phyloP scores from a whole-genome alignment of 331 rosid genomes.

The Quercus lobata region DNA sequence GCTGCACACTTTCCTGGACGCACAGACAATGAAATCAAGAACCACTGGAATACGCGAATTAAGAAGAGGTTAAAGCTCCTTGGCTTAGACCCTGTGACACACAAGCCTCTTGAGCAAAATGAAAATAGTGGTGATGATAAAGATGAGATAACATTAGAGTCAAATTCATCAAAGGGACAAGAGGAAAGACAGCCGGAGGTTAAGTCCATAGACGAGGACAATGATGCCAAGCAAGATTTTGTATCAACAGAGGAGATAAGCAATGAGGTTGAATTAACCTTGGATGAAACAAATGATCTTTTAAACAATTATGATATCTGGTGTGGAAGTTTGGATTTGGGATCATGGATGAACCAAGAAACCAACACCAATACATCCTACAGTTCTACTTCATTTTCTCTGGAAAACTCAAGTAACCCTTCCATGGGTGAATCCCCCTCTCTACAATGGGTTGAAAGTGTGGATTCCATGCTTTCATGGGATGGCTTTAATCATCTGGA shows the following conservation, averaged over 20 bases:
- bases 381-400: slow-evolving; percentile 41
- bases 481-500: slow-evolving; percentile 50
- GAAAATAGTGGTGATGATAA: slow-evolving; percentile 22
- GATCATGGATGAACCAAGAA: slow-evolving; percentile 49
- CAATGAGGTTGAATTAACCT: slow-evolving; percentile 15
- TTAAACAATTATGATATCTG: slow-evolving; percentile 34
- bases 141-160: slow-evolving; percentile 2
- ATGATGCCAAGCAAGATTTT: slow-evolving; percentile 16
- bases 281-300: slow-evolving; percentile 35
- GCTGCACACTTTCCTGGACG: slow-evolving; percentile 95
- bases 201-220: slow-evolving; percentile 9
- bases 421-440: slow-evolving; percentile 41
- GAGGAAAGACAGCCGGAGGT: slow-evolving; percentile 24
- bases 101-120: slow-evolving; percentile 33
- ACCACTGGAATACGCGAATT: slow-evolving; percentile 93
- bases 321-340: slow-evolving; percentile 43
- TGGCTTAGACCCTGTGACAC: slow-evolving; percentile 62
- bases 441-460: slow-evolving; percentile 48
- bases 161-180: slow-evolving; percentile 10
- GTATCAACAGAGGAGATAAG: slow-evolving; percentile 10
- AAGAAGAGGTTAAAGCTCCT: slow-evolving; percentile 79
- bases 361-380: slow-evolving; percentile 30
- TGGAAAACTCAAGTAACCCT: slow-evolving; percentile 48
- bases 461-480: slow-evolving; percentile 60
- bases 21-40: slow-evolving; percentile 92